phyloP scores from a whole-genome alignment of 305 asterid genomes.

The Striga hermonthica region DNA sequence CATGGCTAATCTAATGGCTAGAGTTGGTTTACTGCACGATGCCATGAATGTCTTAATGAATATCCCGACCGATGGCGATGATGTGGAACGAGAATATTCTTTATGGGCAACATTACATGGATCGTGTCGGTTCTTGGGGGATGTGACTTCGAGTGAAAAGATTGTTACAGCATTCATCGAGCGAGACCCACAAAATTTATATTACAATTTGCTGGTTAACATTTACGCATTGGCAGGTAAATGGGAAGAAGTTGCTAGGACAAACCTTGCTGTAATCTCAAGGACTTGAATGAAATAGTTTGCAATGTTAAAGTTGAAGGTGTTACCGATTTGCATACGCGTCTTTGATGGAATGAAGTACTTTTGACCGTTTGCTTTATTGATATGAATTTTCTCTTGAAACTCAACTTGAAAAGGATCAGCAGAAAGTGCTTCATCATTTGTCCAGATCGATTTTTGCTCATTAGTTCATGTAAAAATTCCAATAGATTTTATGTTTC shows the following conservation, averaged over 20 bases:
- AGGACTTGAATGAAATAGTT: constrained; percentile 58
- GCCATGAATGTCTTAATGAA: constrained; percentile 49
- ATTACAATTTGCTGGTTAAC: constrained; percentile 56
- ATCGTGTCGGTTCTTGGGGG: constrained; percentile 56
- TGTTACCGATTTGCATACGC: not conserved
- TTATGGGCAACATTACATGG: constrained; percentile 57
- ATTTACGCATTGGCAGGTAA: constrained; percentile 58
- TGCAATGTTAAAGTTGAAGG: constrained; percentile 26
- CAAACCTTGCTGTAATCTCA: constrained; percentile 53
- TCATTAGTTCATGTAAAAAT: no score
- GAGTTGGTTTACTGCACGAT: constrained; percentile 48
- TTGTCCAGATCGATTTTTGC: constrained; percentile 10
- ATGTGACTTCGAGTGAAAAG: constrained; percentile 45
- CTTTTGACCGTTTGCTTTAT: no score
- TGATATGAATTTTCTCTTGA: constrained; percentile 10
- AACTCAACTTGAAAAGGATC: constrained; percentile 2
- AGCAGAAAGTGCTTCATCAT: not conserved
- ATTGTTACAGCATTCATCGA: constrained; percentile 53
- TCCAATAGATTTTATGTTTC: no score
- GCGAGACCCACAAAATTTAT: constrained; percentile 50
- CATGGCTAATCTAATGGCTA: constrained; percentile 69
- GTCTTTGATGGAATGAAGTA: no score
- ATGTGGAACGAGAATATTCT: constrained; percentile 40
- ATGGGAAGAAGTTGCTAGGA: constrained; percentile 59
- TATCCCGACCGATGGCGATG: constrained; percentile 39